Percentiles rank a stretch among this genome's conserved stretches.
Evolutionary conservation across 164 flowering plant genomes (phyloP).

Genomic region (Pachysandra terminalis): DNA sequence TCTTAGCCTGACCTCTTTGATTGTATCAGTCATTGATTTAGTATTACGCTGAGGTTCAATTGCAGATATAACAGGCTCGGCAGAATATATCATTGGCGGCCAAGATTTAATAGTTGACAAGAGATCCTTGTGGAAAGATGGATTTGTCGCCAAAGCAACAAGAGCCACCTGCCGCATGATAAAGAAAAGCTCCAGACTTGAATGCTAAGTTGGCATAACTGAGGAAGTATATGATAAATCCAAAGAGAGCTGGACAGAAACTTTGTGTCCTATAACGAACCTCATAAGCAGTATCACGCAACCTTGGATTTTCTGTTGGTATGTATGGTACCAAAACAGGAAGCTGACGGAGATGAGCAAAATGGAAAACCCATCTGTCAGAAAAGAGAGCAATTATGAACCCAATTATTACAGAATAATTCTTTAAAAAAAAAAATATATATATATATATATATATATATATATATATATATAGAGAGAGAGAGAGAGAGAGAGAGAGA

Average conservation of each 20-base stretch:
- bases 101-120: conserved; percentile 82
- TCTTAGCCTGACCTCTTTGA: conserved; percentile 65
- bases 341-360: conserved; percentile 98
- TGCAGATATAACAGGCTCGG: conserved; percentile 78
- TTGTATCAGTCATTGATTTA: conserved; percentile 81
- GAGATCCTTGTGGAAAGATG: conserved; percentile 81
- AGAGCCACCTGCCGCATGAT: conserved; percentile 69
- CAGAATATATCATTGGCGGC: conserved; percentile 85
- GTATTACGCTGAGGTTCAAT: conserved; percentile 92
- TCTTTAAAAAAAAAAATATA: too few species aligned
- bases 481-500: too few species aligned
- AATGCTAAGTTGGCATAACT: neutral
- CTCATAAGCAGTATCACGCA: conserved; percentile 97
- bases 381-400: conserved; percentile 9
- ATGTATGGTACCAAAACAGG: conserved; percentile 89
- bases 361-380: conserved; percentile 94
- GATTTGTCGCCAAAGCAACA: conserved; percentile 87
- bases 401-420: neutral
- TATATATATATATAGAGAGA: too few species aligned
- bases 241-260: conserved; percentile 2
- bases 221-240: neutral
- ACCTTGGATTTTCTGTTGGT: conserved; percentile 83
- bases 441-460: too few species aligned
- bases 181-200: conserved; percentile 4
- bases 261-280: conserved; percentile 29